Percentiles rank a stretch among this genome's conserved stretches.
Conservation (phyloP, 2,329 filamentous ascomycete species). For the Orbilia ellipsospora region DNA sequence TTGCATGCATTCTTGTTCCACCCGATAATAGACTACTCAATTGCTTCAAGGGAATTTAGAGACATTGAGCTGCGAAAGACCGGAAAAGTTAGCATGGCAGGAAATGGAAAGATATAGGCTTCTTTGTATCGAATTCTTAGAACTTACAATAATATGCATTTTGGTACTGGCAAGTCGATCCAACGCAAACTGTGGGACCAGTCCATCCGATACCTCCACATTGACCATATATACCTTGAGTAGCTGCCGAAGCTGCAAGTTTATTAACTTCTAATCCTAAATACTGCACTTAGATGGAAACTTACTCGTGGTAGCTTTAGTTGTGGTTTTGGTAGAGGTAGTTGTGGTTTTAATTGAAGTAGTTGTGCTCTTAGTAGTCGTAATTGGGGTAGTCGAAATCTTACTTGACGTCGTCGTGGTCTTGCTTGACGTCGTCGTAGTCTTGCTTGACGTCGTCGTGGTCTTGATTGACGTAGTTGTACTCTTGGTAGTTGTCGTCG, state of each 20-base stretch:
- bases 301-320: conserved; percentile 27
- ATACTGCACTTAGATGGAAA: background rate
- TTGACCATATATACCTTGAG: conserved; percentile 58
- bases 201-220: conserved; percentile 61
- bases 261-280: background rate
- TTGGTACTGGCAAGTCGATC: conserved; percentile 60
- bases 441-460: conserved; percentile 3
- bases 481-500: conserved; percentile 17
- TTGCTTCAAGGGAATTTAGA: background rate
- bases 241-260: conserved; percentile 16
- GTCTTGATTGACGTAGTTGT: conserved; percentile 11
- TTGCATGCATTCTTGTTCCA: no score
- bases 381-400: no score
- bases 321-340: background rate
- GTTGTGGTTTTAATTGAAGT: background rate
- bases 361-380: background rate
- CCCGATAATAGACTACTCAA: background rate
- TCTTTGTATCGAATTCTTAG: no score
- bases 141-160: conserved; percentile 60
- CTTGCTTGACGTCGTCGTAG: background rate
- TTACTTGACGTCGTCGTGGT: conserved; percentile 3
- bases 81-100: no score
- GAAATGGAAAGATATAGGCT: no score
- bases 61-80: conserved; percentile 6
- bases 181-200: conserved; percentile 61